Conservation (phyloP, 23 red algal species). For the Porphyridium purpureum region DNA sequence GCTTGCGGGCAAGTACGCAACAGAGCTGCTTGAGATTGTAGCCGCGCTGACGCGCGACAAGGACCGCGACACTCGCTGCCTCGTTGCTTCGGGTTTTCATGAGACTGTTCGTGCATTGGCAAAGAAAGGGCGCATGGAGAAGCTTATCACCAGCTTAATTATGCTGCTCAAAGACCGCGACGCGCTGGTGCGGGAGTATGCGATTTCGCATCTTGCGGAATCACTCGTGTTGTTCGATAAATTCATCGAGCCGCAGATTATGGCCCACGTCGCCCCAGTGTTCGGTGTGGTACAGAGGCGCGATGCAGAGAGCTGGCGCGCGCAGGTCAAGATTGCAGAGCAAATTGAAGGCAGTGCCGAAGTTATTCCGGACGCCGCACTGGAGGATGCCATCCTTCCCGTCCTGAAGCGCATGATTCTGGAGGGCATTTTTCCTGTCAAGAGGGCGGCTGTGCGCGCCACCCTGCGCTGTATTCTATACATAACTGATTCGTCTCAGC, state of each 20-base stretch:
- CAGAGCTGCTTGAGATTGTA: constrained; percentile 45
- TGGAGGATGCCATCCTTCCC: constrained; percentile 45
- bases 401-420: constrained; percentile 40
- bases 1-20: constrained; percentile 28
- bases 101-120: constrained; percentile 24
- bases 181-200: constrained; percentile 52
- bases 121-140: constrained; percentile 15
- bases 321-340: constrained; percentile 36
- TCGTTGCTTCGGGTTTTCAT: constrained; percentile 53
- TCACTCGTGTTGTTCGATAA: neutral
- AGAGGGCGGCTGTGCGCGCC: constrained; percentile 44
- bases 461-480: constrained; percentile 16
- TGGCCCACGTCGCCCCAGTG: constrained; percentile 20
- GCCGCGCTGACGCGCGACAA: constrained; percentile 54
- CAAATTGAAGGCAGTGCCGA: constrained; percentile 47
- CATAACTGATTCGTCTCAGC: constrained; percentile 17
- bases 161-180: constrained; percentile 44
- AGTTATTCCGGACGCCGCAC: constrained; percentile 46
- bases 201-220: constrained; percentile 32
- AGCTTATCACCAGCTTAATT: constrained; percentile 28
- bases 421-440: constrained; percentile 46
- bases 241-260: constrained; percentile 11
- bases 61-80: constrained; percentile 50
- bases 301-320: constrained; percentile 52
- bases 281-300: constrained; percentile 23